These are phyloP conservation scores for Backusella morwellensis DNA, from an alignment of 192 early-diverging fungal species.

Conservation along the genomic window DNA sequence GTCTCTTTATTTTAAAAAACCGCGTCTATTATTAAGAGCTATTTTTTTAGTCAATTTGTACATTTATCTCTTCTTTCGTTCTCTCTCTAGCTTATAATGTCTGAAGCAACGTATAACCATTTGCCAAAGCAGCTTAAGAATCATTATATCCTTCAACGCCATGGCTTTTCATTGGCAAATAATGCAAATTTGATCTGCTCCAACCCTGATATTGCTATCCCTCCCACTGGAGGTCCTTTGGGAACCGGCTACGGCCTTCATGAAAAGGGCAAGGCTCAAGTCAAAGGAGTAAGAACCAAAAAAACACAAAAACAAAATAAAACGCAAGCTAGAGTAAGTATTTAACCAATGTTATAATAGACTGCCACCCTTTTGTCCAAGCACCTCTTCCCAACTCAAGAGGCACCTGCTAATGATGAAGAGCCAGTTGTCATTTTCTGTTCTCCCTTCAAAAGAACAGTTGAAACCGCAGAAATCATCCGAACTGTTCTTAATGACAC, in stretches of 20 bases:
- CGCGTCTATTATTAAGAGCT: conserved; percentile 5
- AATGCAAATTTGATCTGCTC: conserved; percentile 51
- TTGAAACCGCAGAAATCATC: conserved; percentile 51
- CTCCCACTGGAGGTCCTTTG: conserved; percentile 41
- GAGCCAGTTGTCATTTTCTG: conserved; percentile 39
- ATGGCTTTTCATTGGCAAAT: conserved; percentile 59
- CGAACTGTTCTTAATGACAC: conserved; percentile 16
- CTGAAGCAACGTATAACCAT: conserved; percentile 15
- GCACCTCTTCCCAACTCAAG: conserved; percentile 21
- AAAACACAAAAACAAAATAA: not conserved
- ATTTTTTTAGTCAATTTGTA: too few relatives aligned
- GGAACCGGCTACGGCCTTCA: conserved; percentile 53
- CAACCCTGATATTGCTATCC: conserved; percentile 50
- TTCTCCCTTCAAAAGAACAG: conserved; percentile 52
- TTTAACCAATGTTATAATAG: conserved; percentile 11
- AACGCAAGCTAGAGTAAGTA: not conserved
- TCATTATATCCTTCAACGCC: conserved; percentile 47
- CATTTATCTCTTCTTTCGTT: not conserved
- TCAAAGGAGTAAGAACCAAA: conserved; percentile 32
- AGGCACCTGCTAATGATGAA: not conserved
- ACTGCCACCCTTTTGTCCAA: conserved; percentile 30
- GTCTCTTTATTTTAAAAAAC: conserved; percentile 26
- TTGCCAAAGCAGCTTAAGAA: conserved; percentile 32
- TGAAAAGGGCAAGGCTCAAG: conserved; percentile 45
- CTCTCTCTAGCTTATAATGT: not conserved